Percentiles rank a stretch among this genome's conserved stretches.
phyloP scores from a whole-genome alignment of 306 rosid species.

The Calophaca sinica region DNA sequence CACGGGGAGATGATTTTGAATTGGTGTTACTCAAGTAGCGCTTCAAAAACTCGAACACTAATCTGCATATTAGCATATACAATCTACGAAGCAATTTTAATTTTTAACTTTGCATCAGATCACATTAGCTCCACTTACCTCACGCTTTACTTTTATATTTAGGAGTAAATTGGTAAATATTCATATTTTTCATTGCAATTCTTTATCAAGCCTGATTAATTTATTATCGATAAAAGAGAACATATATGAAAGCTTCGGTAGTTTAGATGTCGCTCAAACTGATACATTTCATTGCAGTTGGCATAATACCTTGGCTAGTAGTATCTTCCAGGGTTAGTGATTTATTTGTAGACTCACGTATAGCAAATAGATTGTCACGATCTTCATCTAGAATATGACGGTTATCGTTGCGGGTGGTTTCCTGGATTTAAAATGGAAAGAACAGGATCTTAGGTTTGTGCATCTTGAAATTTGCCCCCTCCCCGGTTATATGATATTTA shows the following conservation, averaged over 20 bases:
- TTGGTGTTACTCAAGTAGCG: constrained; percentile 3
- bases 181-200: background rate
- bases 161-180: background rate
- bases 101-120: background rate
- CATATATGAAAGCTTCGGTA: background rate
- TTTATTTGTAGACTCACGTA: constrained; percentile 56
- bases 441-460: constrained; percentile 33
- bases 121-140: background rate
- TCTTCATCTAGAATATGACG: constrained; percentile 38
- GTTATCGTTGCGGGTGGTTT: constrained; percentile 31
- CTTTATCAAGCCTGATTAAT: too few species aligned
- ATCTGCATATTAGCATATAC: background rate
- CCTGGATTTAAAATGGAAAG: constrained; percentile 34
- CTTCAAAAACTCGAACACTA: too few species aligned
- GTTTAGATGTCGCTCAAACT: constrained; percentile 35
- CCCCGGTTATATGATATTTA: too few species aligned
- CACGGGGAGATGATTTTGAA: background rate
- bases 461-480: constrained; percentile 32
- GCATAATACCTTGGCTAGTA: constrained; percentile 85
- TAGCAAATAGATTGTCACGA: constrained; percentile 44
- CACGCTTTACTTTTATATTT: background rate
- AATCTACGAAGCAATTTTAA: constrained; percentile 16
- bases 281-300: constrained; percentile 62
- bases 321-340: constrained; percentile 77
- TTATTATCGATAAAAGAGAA: background rate